These are phyloP conservation scores for Cochlearia excelsa DNA, from an alignment of 345 rosid species.

Conservation along the genomic window DNA sequence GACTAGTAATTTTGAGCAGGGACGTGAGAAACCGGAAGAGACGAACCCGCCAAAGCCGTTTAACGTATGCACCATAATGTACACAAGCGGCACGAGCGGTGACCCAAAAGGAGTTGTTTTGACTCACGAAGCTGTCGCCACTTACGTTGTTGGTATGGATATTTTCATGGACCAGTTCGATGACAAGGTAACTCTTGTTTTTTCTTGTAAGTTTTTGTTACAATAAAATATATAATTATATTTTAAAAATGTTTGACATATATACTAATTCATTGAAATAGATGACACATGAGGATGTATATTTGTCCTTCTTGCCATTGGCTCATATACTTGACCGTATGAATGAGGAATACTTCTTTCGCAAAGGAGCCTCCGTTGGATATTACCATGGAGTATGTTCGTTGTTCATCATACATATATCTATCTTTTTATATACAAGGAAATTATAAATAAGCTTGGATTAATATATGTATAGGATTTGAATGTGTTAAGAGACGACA, in stretches of 20 bases:
- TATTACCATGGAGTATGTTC: constrained; percentile 85
- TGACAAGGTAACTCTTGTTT: constrained; percentile 58
- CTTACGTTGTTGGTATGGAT: constrained; percentile 65
- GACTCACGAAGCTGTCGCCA: constrained; percentile 69
- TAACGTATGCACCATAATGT: constrained; percentile 86
- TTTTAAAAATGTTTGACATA: no score
- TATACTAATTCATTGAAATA: constrained; percentile 12
- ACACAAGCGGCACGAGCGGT: constrained; percentile 98
- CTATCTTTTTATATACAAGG: background rate
- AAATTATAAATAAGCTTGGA: background rate
- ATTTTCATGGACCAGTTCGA: constrained; percentile 80
- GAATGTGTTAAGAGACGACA: constrained; percentile 74
- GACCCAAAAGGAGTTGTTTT: constrained; percentile 94
- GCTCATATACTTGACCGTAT: constrained; percentile 88
- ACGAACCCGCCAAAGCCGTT: constrained; percentile 57
- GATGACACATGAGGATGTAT: constrained; percentile 89
- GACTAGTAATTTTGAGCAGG: constrained; percentile 42
- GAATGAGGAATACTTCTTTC: constrained; percentile 81
- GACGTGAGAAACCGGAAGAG: constrained; percentile 55
- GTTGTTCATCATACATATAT: background rate
- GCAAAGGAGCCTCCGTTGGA: constrained; percentile 92
- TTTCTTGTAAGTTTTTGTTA: no score
- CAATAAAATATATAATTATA: no score
- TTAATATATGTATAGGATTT: constrained; percentile 51
- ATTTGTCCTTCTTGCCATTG: constrained; percentile 87